Evolutionary conservation across 2,329 filamentous ascomycete species (phyloP), one percentile per base, ranked within the genome.

Genomic region (Claviceps sp.): DNA sequence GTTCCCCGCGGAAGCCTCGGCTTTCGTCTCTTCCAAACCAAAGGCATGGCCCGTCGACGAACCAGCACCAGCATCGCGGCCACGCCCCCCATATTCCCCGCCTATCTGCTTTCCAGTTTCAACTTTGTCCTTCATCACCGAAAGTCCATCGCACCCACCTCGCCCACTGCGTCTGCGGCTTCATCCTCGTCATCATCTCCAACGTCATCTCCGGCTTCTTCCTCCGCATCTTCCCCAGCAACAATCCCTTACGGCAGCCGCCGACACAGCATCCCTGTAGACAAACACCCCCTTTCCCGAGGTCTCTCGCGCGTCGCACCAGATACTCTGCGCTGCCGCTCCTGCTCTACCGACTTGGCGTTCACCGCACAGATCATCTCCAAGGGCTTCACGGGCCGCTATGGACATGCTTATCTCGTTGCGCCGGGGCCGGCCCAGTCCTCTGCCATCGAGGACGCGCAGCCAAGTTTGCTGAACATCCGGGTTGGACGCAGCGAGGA

Each of bases 361-460:
- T 79, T 79, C 60, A 63, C 71, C 16, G 72, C 75, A 13, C 80
- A 84, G 62, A 77, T 85, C 54, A 73, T 85, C 41, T 79, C 75
- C 56, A 84, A 84, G 62, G 77, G 79, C 56, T 85, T 85, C 67
- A 82, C 76, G 0, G 82, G 82, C 18, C 78, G 80, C 20, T 75
- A 83, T 63, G 82, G 82, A 5, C 75, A 80, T 24, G 81, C 81
- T 13, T 82, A 77, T 61, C 73, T 85, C 48, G 77, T 84, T 48
- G 69, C 76, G 47, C 70, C 69, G 20, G 60, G 61, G 26, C 54
- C 59, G n/a, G 55, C 54, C 20, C 58, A 58, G 18, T 20, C 40
- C 20, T 3, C 22, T 5, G 3, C 20, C 42, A 8, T 16, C 7
- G 14, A 14, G 20, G 5, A 2, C 16, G 24, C 7, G 14, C 43